phyloP scores from a whole-genome alignment of 768 basidiomycete species.

The Lactarius pseudohatsudake region DNA sequence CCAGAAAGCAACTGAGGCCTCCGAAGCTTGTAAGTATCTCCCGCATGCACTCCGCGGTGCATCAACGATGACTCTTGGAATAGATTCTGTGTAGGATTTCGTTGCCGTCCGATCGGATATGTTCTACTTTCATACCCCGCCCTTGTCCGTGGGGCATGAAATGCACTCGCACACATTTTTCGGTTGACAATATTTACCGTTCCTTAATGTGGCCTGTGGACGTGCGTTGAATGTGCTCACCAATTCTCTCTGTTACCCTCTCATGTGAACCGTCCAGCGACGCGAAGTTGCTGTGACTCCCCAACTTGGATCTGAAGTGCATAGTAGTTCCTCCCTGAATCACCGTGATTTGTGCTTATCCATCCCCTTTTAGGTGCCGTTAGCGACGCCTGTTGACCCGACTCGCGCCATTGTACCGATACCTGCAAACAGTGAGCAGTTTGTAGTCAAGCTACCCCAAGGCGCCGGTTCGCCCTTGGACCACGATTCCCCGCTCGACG shows the following conservation, averaged over 20 bases:
- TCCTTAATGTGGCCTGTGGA: not conserved
- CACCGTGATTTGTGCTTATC: not conserved
- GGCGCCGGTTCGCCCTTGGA: not conserved
- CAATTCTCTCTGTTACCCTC: not conserved
- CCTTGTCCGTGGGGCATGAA: not conserved
- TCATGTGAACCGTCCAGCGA: slow-evolving; percentile 5
- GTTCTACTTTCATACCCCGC: not conserved
- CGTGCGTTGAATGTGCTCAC: slow-evolving; percentile 5
- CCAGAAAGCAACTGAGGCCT: not conserved
- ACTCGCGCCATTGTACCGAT: not conserved
- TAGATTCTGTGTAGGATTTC: not conserved
- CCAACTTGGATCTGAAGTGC: not conserved
- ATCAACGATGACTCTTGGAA: not conserved
- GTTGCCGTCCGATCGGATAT: not conserved
- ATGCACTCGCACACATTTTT: slow-evolving; percentile 1
- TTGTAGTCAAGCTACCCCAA: slow-evolving; percentile 9
- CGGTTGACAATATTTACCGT: not conserved
- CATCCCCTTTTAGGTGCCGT: not conserved
- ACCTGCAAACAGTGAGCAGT: not conserved
- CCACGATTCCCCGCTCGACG: not conserved
- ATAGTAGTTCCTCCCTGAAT: not conserved
- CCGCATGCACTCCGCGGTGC: not conserved
- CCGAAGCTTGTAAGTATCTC: not conserved
- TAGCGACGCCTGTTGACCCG: not conserved
- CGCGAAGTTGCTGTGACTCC: not conserved